phyloP scores from a whole-genome alignment of 805 yeast species.

The Candida boidinii region DNA sequence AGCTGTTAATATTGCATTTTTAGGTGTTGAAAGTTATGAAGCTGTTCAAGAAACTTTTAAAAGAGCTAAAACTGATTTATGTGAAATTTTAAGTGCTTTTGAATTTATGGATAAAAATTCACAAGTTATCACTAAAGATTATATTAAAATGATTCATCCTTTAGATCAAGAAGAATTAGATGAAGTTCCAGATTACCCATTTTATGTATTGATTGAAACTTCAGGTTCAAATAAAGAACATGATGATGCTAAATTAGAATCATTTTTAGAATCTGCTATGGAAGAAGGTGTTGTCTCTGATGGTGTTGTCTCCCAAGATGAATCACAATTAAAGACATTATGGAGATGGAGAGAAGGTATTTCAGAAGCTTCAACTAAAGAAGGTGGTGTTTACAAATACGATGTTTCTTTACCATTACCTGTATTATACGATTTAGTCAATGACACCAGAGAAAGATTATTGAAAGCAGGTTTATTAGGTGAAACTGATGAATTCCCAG shows the following conservation, averaged over 20 bases:
- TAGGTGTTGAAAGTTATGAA: conserved; percentile 75
- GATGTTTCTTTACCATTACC: conserved; percentile 88
- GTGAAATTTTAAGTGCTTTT: conserved; percentile 85
- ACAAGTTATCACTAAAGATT: conserved; percentile 53
- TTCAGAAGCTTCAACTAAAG: conserved; percentile 78
- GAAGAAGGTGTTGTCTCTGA: conserved; percentile 79
- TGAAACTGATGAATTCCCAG: conserved; percentile 59
- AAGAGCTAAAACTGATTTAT: conserved; percentile 67
- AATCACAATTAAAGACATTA: conserved; percentile 68
- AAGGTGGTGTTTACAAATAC: conserved; percentile 95
- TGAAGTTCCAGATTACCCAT: conserved; percentile 55
- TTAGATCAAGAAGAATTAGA: conserved; percentile 44
- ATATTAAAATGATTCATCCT: conserved; percentile 63
- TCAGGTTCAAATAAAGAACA: conserved; percentile 93
- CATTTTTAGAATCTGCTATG: conserved; percentile 77
- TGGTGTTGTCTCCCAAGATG: conserved; percentile 95
- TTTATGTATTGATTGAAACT: conserved; percentile 87
- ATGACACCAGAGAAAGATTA: conserved; percentile 61
- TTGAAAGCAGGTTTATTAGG: conserved; percentile 50
- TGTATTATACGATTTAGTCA: conserved; percentile 75
- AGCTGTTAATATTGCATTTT: conserved; percentile 78
- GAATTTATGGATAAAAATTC: conserved; percentile 84
- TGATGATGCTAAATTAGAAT: conserved; percentile 83
- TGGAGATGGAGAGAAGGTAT: conserved; percentile 97
- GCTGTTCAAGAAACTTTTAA: conserved; percentile 78